These are phyloP conservation scores for Ambrosia trifida DNA, from an alignment of 129 eudicot species.

Conservation along the genomic window DNA sequence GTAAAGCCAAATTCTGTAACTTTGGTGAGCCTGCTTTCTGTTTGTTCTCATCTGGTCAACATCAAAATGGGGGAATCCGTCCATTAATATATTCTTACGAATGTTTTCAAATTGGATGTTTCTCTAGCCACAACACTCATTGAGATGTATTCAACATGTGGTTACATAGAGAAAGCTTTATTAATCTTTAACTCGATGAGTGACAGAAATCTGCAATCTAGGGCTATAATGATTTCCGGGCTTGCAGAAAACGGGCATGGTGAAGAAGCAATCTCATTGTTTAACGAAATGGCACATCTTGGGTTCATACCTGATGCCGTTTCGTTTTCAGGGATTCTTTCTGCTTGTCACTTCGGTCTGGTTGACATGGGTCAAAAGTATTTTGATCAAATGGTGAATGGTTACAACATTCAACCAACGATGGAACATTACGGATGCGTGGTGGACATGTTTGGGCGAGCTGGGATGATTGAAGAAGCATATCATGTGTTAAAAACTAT, in stretches of 20 bases:
- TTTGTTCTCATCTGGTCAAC: constrained; percentile 20
- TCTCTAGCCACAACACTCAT: constrained; percentile 28
- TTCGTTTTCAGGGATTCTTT: constrained; percentile 27
- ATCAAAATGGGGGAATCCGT: constrained; percentile 22
- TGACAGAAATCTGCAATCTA: constrained; percentile 21
- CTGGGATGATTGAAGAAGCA: constrained; percentile 32
- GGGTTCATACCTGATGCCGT: constrained; percentile 16
- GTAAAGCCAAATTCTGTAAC: too few species aligned
- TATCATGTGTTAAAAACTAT: constrained; percentile 16
- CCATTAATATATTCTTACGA: constrained; percentile 27
- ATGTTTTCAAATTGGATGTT: constrained; percentile 11
- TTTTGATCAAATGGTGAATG: constrained; percentile 13
- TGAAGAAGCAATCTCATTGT: constrained; percentile 16
- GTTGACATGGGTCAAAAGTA: constrained; percentile 25
- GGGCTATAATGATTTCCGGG: constrained; percentile 28
- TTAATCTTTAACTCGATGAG: constrained; percentile 12
- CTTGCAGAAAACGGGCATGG: constrained; percentile 21
- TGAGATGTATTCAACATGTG: constrained; percentile 25
- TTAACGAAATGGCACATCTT: constrained; percentile 8
- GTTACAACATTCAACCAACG: constrained; percentile 12
- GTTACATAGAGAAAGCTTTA: constrained; percentile 13
- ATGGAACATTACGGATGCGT: constrained; percentile 29
- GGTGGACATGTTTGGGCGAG: constrained; percentile 24
- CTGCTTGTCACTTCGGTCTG: constrained; percentile 25
- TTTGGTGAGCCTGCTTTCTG: too few species aligned